Conservation (phyloP, 2,329 filamentous ascomycete species). For the Tolypocladium album region DNA sequence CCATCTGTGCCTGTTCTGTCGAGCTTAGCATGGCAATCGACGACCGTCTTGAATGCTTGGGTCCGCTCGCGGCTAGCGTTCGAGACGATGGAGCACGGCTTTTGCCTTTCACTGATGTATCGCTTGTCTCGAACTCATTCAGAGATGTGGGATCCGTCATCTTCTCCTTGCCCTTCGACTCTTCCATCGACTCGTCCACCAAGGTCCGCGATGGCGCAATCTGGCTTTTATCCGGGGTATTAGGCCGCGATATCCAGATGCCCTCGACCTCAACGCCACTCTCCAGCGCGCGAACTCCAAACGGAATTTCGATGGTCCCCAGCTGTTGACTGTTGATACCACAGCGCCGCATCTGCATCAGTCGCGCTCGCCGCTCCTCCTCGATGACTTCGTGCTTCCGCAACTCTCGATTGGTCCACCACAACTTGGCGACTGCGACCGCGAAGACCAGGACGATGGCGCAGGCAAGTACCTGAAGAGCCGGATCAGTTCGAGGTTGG, state of each 20-base stretch:
- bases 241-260: constrained; percentile 59
- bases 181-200: constrained; percentile 5
- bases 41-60: background rate
- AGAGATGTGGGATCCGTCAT: constrained; percentile 3
- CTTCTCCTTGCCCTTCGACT: constrained; percentile 11
- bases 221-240: constrained; percentile 22
- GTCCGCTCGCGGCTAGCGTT: background rate
- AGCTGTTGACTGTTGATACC: constrained; percentile 27
- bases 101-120: background rate
- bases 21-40: background rate
- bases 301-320: constrained; percentile 55
- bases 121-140: background rate
- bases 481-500: background rate
- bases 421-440: constrained; percentile 57
- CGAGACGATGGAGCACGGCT: background rate
- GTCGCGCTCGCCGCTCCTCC: constrained; percentile 48
- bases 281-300: constrained; percentile 77
- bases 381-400: constrained; percentile 53
- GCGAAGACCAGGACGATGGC: constrained; percentile 61
- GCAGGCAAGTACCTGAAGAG: constrained; percentile 55
- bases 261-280: constrained; percentile 76
- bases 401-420: constrained; percentile 44
- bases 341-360: constrained; percentile 42
- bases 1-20: background rate
- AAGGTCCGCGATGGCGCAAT: constrained; percentile 13